Base-by-base conservation (phyloP, 129 eudicot genomes). In the Tagetes patula region DNA sequence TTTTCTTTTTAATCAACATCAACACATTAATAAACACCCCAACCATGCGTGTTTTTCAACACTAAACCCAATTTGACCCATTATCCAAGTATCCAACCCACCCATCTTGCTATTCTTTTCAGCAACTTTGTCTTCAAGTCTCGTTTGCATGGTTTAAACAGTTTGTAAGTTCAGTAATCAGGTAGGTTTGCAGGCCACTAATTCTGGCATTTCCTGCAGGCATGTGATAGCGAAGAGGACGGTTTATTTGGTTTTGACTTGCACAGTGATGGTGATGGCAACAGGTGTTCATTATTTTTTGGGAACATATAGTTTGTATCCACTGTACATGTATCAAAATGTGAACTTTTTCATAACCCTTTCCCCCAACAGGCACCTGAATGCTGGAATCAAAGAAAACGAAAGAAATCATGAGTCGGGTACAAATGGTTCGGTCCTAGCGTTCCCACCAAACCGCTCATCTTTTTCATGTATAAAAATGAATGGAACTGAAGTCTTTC, bases 261-360 rank as follows among this genome's bases (percentile, higher is more conserved):
- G 85, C 98, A 89, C 80, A 92, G 96, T 82, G 98, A 92, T 65
- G 98, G 98, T 55, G 88, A 82, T 0, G 95, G 98, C 43, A 77
- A 78, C 74, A 85, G 96, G 98, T 59, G 41, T 14, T 69, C 8
- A 10, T 67, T 27, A 36, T 30, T 55, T 47, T n/a, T 6, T 60
- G 9, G 37, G 27, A 40, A 55, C 58, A 48, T 13, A 42, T 47
- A 10, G 63, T 73, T 73, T 30, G 55, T 5, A 9, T 73, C 10
- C 58, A 67, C 20, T 54, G 37, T 33, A 64, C 60, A 41, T 67
- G 65, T 43, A 13, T 46, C 32, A 45, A 45, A 70, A 48, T 65
- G 27, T 58, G 33, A 52, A 53, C 33, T 14, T 71, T 55, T 59
- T 59, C 20, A 59, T 62, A n/a, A 31, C 77, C 13, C 72, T 31